A percentile compares a stretch with the other conserved stretches of the same genome.
phyloP scores from a whole-genome alignment of 176 grass and related monocot species.

The Oryza glaberrima region DNA sequence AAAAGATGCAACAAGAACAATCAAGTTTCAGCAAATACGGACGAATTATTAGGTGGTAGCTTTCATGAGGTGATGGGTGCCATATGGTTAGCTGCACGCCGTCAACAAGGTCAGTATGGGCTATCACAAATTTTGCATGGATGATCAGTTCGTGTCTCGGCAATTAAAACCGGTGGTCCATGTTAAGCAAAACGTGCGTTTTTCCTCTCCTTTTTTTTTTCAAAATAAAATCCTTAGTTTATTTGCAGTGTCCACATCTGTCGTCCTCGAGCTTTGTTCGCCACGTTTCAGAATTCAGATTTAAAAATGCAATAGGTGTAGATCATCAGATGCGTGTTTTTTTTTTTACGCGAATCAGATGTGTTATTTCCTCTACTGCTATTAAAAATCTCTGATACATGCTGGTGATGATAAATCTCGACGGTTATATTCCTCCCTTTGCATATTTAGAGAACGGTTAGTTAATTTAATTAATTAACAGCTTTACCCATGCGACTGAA shows the following conservation, averaged over 20 bases:
- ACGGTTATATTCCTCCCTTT: neutral
- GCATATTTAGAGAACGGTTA: neutral
- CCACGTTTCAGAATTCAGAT: neutral
- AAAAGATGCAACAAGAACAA: neutral
- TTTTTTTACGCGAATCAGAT: no score
- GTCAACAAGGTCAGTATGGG: no score
- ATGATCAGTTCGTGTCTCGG: neutral
- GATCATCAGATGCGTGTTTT: no score
- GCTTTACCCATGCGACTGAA: neutral
- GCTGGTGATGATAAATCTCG: neutral
- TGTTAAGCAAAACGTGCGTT: neutral
- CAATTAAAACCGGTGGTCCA: neutral
- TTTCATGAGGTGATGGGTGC: neutral
- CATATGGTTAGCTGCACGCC: neutral
- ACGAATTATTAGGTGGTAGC: neutral
- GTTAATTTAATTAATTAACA: neutral
- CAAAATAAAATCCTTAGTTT: neutral
- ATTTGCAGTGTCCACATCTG: neutral
- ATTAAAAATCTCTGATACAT: neutral
- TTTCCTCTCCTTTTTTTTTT: neutral
- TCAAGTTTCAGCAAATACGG: no score
- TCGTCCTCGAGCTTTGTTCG: neutral
- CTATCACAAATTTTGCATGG: no score
- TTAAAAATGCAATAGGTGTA: neutral
- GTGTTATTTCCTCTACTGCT: neutral